Base-by-base conservation (phyloP, 805 yeast genomes). In the Candida qinlingensis region DNA sequence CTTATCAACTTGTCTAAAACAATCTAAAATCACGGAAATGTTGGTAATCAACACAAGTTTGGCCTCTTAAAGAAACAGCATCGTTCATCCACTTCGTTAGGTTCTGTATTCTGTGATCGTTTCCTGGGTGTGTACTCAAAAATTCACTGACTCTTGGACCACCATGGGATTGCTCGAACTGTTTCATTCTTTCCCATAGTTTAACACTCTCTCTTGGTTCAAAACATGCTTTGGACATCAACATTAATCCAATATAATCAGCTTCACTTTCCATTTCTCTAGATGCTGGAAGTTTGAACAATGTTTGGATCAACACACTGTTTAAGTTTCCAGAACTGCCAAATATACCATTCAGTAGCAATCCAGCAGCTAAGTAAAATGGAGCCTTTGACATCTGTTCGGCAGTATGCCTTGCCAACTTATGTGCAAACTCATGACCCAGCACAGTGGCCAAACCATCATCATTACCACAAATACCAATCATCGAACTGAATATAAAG, bases 201-300 rank as follows among this genome's bases (percentile, higher is more conserved):
- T 68, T 69, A 1, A 85, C 79, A 0, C 96, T 85, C 55, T 83
- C 88, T 13, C 69, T 68, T 6, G 96, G 90, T 54, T 91, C 70
- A 65, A 75, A 94, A 63, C 99, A 94, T 42, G 96, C 96, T 50
- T 81, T 72, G 3, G 96, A 80, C 96, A 92, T 87, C 55, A 92
- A 73, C 81, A 89, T 85, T 51, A 94, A 70, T 0, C 99, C 99
- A 31, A 94, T 91, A 58, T 84, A 83, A 66, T 94, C 99, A 0
- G 99, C 98, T 65, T 94, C 99, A 0, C 89, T 77, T 66, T 94
- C 99, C 96, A 89, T 89, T 50, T 80, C 88, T 58, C 99, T 74
- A 1, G 96, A 86, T 0, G 95, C 86, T 0, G 97, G 97, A 77
- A 85, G 77, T 54, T 80, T 78, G 43, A 90, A 63, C 11, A 80